phyloP scores from a whole-genome alignment of 495 filamentous ascomycete species.

The Usnea hakonensis region DNA sequence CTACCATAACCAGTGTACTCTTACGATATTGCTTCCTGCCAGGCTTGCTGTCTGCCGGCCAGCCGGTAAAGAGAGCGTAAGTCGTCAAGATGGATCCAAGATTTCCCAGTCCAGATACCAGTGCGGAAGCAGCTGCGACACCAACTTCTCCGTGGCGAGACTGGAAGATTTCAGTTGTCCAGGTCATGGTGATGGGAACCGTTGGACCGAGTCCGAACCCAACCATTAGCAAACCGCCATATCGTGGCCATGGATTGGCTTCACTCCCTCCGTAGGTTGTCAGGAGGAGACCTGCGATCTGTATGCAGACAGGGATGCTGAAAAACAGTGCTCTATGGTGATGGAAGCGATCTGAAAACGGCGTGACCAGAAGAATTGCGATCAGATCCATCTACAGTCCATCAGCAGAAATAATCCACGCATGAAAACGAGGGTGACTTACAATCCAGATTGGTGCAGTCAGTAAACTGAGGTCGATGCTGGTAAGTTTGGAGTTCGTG shows the following conservation, averaged over 20 bases:
- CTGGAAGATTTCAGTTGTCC: constrained; percentile 89
- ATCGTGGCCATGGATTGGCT: constrained; percentile 69
- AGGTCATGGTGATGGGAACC: constrained; percentile 87
- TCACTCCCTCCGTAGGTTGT: constrained; percentile 64
- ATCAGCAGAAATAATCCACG: constrained; percentile 4
- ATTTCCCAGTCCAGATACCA: constrained; percentile 82
- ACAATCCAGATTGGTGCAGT: constrained; percentile 90
- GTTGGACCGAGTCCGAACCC: constrained; percentile 89
- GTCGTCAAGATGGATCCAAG: constrained; percentile 79
- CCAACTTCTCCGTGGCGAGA: constrained; percentile 82
- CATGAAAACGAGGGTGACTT: constrained; percentile 26
- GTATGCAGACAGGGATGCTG: constrained; percentile 60
- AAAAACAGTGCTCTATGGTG: constrained; percentile 79
- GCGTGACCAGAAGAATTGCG: constrained; percentile 78
- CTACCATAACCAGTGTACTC: constrained; percentile 83
- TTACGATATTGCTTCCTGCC: constrained; percentile 68
- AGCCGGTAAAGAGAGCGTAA: constrained; percentile 81
- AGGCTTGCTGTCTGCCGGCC: constrained; percentile 60
- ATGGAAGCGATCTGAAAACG: constrained; percentile 82
- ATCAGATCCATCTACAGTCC: constrained; percentile 65
- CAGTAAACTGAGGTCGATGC: constrained; percentile 69
- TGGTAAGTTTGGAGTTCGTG: constrained; percentile 63
- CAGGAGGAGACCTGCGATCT: constrained; percentile 74
- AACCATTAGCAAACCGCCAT: constrained; percentile 81
- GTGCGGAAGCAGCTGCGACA: constrained; percentile 77